A percentile compares a stretch with the other conserved stretches of the same genome.
Evolutionary conservation across 2,329 filamentous ascomycete species (phyloP).

Genomic region (Trichophyton verrucosum): DNA sequence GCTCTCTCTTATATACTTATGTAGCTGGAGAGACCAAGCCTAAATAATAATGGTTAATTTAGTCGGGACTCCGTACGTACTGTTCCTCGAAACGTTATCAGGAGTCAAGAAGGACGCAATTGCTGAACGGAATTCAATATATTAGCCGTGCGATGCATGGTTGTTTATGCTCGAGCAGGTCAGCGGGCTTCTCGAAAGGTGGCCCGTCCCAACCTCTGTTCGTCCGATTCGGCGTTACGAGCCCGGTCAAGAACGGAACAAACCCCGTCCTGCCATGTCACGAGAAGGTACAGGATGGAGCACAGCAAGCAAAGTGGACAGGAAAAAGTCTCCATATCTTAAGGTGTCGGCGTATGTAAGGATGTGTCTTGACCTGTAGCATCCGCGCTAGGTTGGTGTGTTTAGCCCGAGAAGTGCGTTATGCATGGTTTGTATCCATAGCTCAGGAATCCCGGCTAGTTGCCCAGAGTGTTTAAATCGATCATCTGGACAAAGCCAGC

Average conservation of each 20-base stretch:
- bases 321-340: background rate
- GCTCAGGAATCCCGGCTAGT: background rate
- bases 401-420: background rate
- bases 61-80: no score
- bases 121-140: no score
- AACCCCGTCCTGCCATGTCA: background rate
- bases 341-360: background rate
- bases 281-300: slow-evolving; percentile 1
- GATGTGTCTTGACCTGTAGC: background rate
- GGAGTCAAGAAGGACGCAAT: background rate
- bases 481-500: background rate
- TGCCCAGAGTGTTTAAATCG: background rate
- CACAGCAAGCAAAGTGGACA: background rate
- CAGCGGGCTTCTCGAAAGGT: background rate
- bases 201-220: background rate
- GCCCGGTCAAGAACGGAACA: background rate
- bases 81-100: no score
- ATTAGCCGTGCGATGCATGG: no score
- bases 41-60: background rate
- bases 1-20: background rate
- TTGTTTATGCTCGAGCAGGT: no score
- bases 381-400: background rate
- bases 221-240: slow-evolving; percentile 1
- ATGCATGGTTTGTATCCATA: background rate
- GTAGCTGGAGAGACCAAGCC: background rate